Conservation (phyloP, 345 rosid species). For the Lepidium africanum region DNA sequence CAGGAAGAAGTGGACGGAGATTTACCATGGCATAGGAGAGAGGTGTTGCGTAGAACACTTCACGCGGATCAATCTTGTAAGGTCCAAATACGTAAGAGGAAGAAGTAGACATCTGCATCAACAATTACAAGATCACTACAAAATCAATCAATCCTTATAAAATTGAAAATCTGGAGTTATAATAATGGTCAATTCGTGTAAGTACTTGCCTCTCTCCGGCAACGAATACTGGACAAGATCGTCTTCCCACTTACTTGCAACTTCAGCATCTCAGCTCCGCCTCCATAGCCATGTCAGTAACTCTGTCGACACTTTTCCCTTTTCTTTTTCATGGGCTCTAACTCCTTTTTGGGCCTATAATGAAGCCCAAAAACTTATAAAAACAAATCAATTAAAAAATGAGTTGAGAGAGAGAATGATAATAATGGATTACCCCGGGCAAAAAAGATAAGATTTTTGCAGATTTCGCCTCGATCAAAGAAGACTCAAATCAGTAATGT, state of each 20-base stretch:
- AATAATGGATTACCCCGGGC: conserved; percentile 7
- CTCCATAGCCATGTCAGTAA: conserved; percentile 19
- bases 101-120: conserved; percentile 34
- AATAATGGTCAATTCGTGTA: not conserved
- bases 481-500: conserved; percentile 22
- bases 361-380: not conserved
- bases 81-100: conserved; percentile 52
- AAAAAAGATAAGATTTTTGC: conserved; percentile 29
- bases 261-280: conserved; percentile 26
- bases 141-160: too few relatives aligned
- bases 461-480: conserved; percentile 27
- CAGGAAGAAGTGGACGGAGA: conserved; percentile 83
- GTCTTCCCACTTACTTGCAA: conserved; percentile 27
- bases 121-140: too few relatives aligned
- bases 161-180: too few relatives aligned
- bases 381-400: not conserved
- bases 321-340: not conserved
- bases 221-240: conserved; percentile 18
- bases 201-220: conserved; percentile 16
- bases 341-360: not conserved
- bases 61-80: conserved; percentile 56
- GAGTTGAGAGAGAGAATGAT: not conserved
- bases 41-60: conserved; percentile 65
- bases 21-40: conserved; percentile 85
- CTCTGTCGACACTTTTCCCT: not conserved